These are phyloP conservation scores for Inonotus obliquus DNA, from an alignment of 1,284 basidiomycete genomes.

Conservation along the genomic window DNA sequence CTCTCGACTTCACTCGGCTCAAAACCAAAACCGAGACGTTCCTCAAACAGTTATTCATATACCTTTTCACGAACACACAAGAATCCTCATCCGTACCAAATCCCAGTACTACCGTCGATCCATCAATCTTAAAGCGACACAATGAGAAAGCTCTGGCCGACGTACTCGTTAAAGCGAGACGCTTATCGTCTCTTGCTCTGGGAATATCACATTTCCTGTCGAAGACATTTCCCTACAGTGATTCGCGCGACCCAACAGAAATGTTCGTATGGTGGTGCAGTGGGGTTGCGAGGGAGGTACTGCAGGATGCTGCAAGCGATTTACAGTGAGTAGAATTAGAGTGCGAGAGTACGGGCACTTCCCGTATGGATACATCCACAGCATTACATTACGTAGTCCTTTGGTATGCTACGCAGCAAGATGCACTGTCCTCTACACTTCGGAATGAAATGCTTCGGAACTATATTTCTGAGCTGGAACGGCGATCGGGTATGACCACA, in stretches of 20 bases:
- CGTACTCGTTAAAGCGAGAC: conserved; percentile 64
- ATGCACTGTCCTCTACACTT: no score
- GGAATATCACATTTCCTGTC: conserved; percentile 69
- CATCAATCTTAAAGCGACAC: conserved; percentile 36
- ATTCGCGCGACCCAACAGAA: conserved; percentile 35
- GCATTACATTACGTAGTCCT: no score
- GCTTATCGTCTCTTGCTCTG: conserved; percentile 54
- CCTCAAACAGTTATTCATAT: conserved; percentile 61
- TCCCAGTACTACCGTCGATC: conserved; percentile 46
- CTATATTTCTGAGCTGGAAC: background rate
- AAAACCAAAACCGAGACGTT: conserved; percentile 62
- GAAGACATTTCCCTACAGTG: conserved; percentile 38
- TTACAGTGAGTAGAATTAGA: background rate
- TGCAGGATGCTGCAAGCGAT: conserved; percentile 42
- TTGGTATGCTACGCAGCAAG: no score
- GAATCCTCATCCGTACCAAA: conserved; percentile 38
- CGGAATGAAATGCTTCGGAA: no score
- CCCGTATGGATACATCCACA: no score
- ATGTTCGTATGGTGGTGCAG: conserved; percentile 60
- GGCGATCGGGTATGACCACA: background rate
- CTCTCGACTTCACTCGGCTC: conserved; percentile 77
- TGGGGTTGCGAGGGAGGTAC: conserved; percentile 59
- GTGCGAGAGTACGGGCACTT: background rate
- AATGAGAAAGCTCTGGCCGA: conserved; percentile 65
- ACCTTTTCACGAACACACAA: conserved; percentile 54